phyloP scores from a whole-genome alignment of 2,329 filamentous ascomycete species.

The Penicillium sp. region DNA sequence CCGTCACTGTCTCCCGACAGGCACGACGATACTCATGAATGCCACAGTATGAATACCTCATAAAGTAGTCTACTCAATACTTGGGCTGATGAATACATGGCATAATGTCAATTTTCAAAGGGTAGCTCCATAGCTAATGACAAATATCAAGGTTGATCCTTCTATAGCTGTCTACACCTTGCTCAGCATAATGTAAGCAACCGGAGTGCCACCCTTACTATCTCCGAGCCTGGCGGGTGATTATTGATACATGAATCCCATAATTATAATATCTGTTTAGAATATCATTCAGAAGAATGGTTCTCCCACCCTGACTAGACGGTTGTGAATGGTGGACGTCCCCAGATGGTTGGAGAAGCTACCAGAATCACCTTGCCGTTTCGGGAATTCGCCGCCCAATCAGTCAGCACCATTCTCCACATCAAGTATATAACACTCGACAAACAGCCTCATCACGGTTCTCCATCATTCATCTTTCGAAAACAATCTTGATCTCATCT shows the following conservation, averaged over 20 bases:
- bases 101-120: not conserved
- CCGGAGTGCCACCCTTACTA: not conserved
- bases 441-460: not conserved
- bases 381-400: slow-evolving; percentile 26
- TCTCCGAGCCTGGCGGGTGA: not conserved
- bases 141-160: not conserved
- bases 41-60: not conserved
- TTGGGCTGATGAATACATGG: not conserved
- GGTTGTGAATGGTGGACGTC: slow-evolving; percentile 4
- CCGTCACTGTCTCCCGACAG: too few relatives aligned
- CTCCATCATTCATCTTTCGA: not conserved
- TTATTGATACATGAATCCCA: not conserved
- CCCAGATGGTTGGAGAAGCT: slow-evolving; percentile 19
- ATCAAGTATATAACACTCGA: slow-evolving; percentile 17
- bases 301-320: not conserved
- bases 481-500: not conserved
- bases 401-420: slow-evolving; percentile 9
- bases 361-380: slow-evolving; percentile 19
- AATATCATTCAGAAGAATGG: not conserved
- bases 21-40: too few relatives aligned
- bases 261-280: not conserved
- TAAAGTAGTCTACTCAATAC: not conserved
- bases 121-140: not conserved
- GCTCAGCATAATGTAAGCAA: not conserved
- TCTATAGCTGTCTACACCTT: not conserved